Conservation (phyloP, 352 stramenopile species). For the Thraustotheca clavata region DNA sequence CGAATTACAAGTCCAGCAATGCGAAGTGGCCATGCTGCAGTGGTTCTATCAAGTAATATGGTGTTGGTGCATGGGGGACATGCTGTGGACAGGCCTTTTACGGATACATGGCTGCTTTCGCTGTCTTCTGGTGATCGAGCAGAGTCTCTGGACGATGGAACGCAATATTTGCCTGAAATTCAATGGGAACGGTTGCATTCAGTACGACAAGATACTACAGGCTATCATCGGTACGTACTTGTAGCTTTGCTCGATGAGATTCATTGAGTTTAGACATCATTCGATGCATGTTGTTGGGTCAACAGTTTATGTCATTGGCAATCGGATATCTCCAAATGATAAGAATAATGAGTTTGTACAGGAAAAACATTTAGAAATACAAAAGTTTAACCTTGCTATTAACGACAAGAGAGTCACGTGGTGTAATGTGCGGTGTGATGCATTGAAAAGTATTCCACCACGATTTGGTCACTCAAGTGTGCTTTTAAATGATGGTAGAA, state of each 20-base stretch:
- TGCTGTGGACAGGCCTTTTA: not conserved
- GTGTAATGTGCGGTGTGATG: not conserved
- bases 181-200: not conserved
- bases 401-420: not conserved
- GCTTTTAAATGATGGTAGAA: not conserved
- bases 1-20: not conserved
- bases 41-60: not conserved
- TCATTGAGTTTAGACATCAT: not conserved
- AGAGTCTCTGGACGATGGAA: not conserved
- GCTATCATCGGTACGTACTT: not conserved
- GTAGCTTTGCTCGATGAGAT: not conserved
- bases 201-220: not conserved
- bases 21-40: not conserved
- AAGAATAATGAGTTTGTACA: not conserved
- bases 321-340: not conserved
- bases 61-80: slow-evolving; percentile 9
- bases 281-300: slow-evolving; percentile 1
- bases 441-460: not conserved
- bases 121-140: not conserved
- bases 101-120: slow-evolving; percentile 10
- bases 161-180: not conserved
- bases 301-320: slow-evolving; percentile 13
- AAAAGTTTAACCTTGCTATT: not conserved
- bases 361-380: not conserved
- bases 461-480: not conserved